Evolutionary conservation across 768 basidiomycete species (phyloP), one percentile per base, ranked within the genome.

Genomic region (Rhodotorula babjevae): DNA sequence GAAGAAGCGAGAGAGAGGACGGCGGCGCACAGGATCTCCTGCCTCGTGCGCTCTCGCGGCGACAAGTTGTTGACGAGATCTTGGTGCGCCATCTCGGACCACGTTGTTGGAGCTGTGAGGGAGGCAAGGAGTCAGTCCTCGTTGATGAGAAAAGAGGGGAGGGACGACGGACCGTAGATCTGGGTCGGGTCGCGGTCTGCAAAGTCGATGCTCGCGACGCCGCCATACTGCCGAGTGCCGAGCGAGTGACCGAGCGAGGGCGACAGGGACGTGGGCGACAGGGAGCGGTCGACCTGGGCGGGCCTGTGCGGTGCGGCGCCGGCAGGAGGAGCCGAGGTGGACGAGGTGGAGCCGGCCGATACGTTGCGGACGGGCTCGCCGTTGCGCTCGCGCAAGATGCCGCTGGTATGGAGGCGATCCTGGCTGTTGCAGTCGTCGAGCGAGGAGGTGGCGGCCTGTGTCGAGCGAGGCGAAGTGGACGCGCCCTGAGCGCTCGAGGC

Each of bases 11-110:
- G 12, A 11, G 3, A 31, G 49, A 27, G 11, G n/a, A 10, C 3
- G 27, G 11, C 16, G 31, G 36, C 68, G 46, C 42, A 79, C 61
- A 79, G 69, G 5, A 80, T 79, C 65, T 80, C 80, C 62, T 79
- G 80, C 60, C 80, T 63, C 42, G 77, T 80, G 59, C 80, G 49
- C 49, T 80, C 80, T 47, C 80, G 67, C 15, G 75, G 67, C 21
- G 74, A 73, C 0, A 80, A 53, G 56, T 80, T 79, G 49, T 73
- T 73, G 49, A 80, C 76, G 47, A 80, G 67, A 42, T 80, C 79
- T 21, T 75, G 74, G 42, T 79, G 70, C 10, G 78, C 79, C 76
- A 79, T 76, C 66, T 79, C 76, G 36, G 73, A 67, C 80, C 80
- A 80, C 19, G 77, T 79, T 10, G 75, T 68, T 21, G 77, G 76